phyloP scores from a whole-genome alignment of 2,329 filamentous ascomycete genomes.

The Acephala macrosclerotiorum region DNA sequence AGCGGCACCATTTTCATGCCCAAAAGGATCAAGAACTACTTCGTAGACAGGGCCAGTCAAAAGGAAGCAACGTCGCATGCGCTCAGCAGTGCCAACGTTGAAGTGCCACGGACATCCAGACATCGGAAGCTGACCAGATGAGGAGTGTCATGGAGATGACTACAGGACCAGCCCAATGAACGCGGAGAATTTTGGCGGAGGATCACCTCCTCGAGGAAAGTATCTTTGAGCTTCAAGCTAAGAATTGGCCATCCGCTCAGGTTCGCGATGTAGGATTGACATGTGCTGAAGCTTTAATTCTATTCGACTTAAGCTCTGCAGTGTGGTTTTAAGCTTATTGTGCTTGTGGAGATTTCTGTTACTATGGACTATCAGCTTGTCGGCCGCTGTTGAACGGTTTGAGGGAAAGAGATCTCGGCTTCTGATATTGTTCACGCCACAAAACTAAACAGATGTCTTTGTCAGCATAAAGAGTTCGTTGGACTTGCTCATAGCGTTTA shows the following conservation, averaged over 20 bases:
- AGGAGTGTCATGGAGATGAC: neutral
- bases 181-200: neutral
- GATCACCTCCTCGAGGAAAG: neutral
- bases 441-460: no score
- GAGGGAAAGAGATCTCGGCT: no score
- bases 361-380: no score
- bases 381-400: no score
- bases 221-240: neutral
- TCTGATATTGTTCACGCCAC: no score
- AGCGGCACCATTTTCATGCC: neutral
- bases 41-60: neutral
- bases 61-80: constrained; percentile 1
- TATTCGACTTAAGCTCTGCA: no score
- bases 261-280: neutral
- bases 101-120: neutral
- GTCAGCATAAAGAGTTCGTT: no score
- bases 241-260: no score
- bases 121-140: neutral
- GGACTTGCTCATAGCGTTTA: no score
- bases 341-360: no score
- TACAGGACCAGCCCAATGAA: neutral
- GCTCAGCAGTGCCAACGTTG: neutral
- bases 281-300: neutral
- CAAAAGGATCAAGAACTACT: neutral
- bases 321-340: no score